phyloP scores from a whole-genome alignment of 2,329 filamentous ascomycete genomes.

The Plenodomus lindquistii region DNA sequence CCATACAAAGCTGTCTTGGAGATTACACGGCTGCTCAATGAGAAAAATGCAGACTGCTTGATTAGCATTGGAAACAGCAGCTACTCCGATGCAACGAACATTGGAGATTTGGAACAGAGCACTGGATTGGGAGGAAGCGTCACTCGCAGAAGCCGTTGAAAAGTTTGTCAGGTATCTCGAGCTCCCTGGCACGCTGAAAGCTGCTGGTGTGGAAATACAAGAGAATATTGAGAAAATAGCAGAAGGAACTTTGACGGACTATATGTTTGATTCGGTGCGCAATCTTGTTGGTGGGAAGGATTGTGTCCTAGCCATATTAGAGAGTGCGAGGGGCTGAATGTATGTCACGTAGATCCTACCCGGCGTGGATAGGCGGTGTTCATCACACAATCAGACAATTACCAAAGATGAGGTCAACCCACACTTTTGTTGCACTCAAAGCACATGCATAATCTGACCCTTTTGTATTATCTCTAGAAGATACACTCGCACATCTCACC shows the following conservation, averaged over 20 bases:
- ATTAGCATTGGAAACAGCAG: conserved; percentile 29
- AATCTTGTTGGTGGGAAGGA: conserved; percentile 9
- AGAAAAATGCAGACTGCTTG: conserved; percentile 22
- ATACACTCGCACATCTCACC: not conserved
- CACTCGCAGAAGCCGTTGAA: conserved; percentile 24
- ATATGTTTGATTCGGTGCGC: conserved; percentile 10
- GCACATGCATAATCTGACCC: too few species aligned
- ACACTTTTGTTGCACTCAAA: not conserved
- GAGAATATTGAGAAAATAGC: conserved; percentile 23
- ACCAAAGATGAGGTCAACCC: too few species aligned
- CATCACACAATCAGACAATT: too few species aligned
- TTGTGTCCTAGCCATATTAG: conserved; percentile 14
- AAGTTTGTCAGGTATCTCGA: conserved; percentile 21
- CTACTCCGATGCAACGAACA: conserved; percentile 29
- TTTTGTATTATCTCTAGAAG: too few species aligned
- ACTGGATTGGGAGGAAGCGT: conserved; percentile 17
- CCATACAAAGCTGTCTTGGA: conserved; percentile 29
- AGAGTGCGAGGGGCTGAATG: conserved; percentile 6
- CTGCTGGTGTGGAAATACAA: conserved; percentile 22
- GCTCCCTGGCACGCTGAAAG: conserved; percentile 21
- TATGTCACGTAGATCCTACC: not conserved
- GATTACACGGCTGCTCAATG: conserved; percentile 18
- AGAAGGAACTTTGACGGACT: conserved; percentile 26
- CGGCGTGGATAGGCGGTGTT: not conserved
- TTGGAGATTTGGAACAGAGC: conserved; percentile 23